A percentile compares a stretch with the other conserved stretches of the same genome.
Evolutionary conservation across 257 asterid species (phyloP).

Genomic region (Solanum neorickii): DNA sequence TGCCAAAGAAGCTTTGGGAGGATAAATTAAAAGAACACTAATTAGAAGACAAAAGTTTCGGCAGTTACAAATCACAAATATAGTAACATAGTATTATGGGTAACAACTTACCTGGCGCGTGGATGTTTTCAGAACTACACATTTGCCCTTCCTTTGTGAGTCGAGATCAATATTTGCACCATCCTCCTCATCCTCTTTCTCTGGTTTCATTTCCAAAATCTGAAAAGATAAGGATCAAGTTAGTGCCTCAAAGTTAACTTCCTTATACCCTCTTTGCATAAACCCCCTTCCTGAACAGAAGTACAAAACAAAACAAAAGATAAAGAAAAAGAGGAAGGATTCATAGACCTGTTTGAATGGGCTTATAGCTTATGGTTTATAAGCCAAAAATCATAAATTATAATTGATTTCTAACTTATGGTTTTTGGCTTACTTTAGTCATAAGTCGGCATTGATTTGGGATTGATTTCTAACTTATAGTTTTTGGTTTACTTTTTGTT

Average conservation of each 20-base stretch:
- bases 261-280: neutral
- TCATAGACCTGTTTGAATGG: neutral
- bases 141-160: constrained; percentile 95
- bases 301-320: neutral
- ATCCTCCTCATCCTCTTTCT: constrained; percentile 97
- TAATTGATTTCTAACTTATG: neutral
- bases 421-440: neutral
- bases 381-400: neutral
- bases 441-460: neutral
- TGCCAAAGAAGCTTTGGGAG: neutral
- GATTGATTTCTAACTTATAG: neutral
- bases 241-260: neutral
- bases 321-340: neutral
- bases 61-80: neutral
- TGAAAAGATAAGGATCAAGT: constrained; percentile 3
- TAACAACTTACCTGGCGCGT: constrained; percentile 70
- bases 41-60: neutral
- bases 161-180: constrained; percentile 97
- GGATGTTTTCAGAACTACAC: constrained; percentile 92
- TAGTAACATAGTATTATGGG: neutral
- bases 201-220: constrained; percentile 99
- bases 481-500: neutral
- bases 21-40: neutral
- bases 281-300: neutral
- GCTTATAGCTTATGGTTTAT: neutral